Evolutionary conservation across 2,329 filamentous ascomycete genomes (phyloP), one percentile per base, ranked within the genome.

Genomic region (Magnaporthiopsis incrustans): DNA sequence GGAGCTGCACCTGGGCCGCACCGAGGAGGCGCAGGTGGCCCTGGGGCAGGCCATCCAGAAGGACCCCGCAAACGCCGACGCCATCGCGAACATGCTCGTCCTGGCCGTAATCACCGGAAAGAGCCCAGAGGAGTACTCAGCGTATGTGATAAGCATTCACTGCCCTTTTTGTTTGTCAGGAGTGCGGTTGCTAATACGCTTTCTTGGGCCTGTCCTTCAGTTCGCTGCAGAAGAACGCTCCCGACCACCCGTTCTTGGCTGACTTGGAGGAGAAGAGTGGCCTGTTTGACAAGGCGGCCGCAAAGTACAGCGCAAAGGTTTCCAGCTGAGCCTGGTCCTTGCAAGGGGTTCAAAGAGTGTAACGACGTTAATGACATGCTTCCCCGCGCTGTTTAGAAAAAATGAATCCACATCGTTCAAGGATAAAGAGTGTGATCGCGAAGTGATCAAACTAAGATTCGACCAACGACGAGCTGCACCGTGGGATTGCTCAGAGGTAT

Each of bases 21-120:
- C 90, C 57, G 92, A 95, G 67, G 95, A 98, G 80, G 92, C 94
- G 0, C 91, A 97, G 77, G 85, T 89, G 25, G 94, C 93, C 4
- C 67, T 98, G 67, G 86, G 94, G 68, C 86, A 94, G 76, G 93
- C 92, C 0, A 70, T 95, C 63, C 82, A 88, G 72, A 88, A 91
- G 74, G 87, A 94, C 66, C 85, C 89, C 2, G 80, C 84, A 64
- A 86, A 90, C 66, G 81, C 85, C 8, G 88, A 93, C 67, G 88
- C 90, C 26, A 86, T 97, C 71, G 92, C 92, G 66, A 97, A 97
- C 73, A 78, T 87, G 66, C 79, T 96, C 64, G 92, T 97, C 22
- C 76, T 97, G 73, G 89, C 89, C 61, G 85, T 90, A 6, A 81
- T 97, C 64, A 81, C 85, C 26, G 94, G 93, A 25, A 92, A 90